Evolutionary conservation across 2,329 filamentous ascomycete genomes (phyloP).

Genomic region (Diplodia seriata): DNA sequence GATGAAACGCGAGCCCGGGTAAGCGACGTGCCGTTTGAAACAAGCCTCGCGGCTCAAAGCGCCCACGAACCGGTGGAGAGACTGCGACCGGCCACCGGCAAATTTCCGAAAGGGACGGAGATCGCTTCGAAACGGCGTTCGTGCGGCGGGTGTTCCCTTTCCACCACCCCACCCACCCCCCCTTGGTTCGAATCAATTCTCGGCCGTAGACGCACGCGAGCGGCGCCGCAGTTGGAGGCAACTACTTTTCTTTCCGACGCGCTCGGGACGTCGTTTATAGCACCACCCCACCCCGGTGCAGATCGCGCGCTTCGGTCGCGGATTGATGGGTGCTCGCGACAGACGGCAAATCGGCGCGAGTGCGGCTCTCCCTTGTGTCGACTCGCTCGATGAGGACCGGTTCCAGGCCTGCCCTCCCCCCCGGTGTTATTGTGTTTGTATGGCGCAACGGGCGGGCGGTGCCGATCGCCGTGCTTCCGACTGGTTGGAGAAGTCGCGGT

Average conservation of each 20-base stretch:
- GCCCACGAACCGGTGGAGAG: neutral
- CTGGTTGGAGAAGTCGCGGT: neutral
- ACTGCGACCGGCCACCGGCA: neutral
- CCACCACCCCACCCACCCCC: too few species aligned
- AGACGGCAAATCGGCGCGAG: neutral
- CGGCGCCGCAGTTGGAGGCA: neutral
- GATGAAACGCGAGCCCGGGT: constrained; percentile 21
- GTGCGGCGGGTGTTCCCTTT: neutral
- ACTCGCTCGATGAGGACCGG: neutral
- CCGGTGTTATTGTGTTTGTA: neutral
- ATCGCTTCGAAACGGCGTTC: constrained; percentile 13
- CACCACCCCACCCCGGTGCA: constrained; percentile 10
- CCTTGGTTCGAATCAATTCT: neutral
- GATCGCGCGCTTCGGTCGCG: constrained; percentile 28
- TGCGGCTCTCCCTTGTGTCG: constrained; percentile 16
- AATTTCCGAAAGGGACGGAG: constrained; percentile 26
- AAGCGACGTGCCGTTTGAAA: constrained; percentile 26
- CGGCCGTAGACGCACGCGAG: neutral
- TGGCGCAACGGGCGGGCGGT: neutral
- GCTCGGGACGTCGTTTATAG: constrained; percentile 4
- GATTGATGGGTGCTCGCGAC: constrained; percentile 19
- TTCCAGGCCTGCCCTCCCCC: neutral
- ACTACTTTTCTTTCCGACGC: neutral
- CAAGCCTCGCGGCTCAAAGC: constrained; percentile 11
- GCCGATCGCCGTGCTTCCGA: neutral